Base-by-base conservation (phyloP, 108 stramenopile species). In the Epithemia pelagica region DNA sequence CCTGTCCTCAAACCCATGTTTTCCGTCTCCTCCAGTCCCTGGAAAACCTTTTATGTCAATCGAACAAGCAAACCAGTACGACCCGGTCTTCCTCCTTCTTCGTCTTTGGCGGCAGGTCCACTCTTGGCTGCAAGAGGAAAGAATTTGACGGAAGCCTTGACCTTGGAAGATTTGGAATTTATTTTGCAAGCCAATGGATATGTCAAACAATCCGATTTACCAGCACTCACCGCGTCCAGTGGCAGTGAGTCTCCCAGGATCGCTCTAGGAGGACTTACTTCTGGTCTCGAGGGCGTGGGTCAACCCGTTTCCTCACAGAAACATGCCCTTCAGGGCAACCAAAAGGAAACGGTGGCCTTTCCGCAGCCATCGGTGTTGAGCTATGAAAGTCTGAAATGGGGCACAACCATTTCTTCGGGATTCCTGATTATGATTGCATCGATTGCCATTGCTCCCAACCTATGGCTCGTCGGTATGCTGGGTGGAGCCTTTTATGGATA, bases 381-480 rank as follows among this genome's bases (percentile, higher is more conserved):
- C 29, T 59, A 72, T 30, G 52, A 54, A 18, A 58, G 66, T 30
- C 21, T 87, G 18, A 71, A 66, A 51, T 66, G 69, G 25, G 77
- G 78, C 18, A 72, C 70, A 3, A 70, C 62, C 5, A 29, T 87
- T 51, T 63, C 77, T 1, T 28, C 62, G 58, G 58, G 53, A 28
- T 31, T 81, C 1, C 52, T 78, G 3, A 78, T 77, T 0, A 64
- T 78, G 52, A 18, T 81, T 15, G 24, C 81, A 22, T 71, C 54
- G 21, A 52, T 59, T 15, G 70, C 85, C 0, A 62, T 87, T 18
- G 46, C 68, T 2, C 81, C 78, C 5, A 87, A 83, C 28, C 59
- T 87, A 15, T 87, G 85, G 85, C 65, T 87, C 15, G 51, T 87
- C n/a, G 82, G 85, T n/a, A 32, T 54, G 29, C 15, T 81, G 10